Evolutionary conservation across 805 yeast species (phyloP).

Genomic region (Metschnikowia picachoensis): DNA sequence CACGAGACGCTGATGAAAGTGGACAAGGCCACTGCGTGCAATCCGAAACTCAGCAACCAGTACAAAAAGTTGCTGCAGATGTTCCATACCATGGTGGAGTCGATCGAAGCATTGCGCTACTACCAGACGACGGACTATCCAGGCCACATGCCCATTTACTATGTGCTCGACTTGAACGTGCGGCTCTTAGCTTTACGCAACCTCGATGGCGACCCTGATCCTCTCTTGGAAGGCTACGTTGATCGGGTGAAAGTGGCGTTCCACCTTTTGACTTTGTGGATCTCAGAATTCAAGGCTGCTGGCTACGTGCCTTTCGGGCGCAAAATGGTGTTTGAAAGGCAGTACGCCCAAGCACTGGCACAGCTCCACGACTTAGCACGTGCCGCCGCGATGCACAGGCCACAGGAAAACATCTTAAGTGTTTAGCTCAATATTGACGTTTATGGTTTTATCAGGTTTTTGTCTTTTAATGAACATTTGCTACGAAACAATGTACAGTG

Average conservation of each 20-base stretch:
- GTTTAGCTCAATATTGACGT: too few relatives aligned
- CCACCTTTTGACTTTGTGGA: constrained; percentile 1
- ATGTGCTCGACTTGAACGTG: constrained; percentile 4
- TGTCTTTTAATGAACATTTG: too few relatives aligned
- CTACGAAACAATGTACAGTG: too few relatives aligned
- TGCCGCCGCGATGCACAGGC: background rate
- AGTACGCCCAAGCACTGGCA: background rate
- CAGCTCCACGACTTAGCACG: constrained; percentile 1
- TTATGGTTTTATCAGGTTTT: too few relatives aligned
- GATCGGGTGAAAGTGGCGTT: background rate
- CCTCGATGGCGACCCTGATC: constrained; percentile 2
- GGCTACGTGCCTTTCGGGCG: background rate
- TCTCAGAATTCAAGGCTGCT: background rate
- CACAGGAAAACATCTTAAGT: too few relatives aligned
- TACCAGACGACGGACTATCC: background rate
- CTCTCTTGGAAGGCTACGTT: background rate
- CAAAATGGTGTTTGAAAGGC: background rate
- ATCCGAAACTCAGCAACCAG: background rate
- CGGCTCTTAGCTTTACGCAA: constrained; percentile 6
- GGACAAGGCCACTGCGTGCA: background rate
- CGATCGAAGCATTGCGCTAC: constrained; percentile 5
- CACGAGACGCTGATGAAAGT: too few relatives aligned
- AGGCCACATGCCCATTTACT: background rate
- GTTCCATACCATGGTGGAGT: constrained; percentile 1
- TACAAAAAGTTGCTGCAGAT: background rate